Evolutionary conservation across 352 stramenopile genomes (phyloP).

Genomic region (Phytophthora idaei): DNA sequence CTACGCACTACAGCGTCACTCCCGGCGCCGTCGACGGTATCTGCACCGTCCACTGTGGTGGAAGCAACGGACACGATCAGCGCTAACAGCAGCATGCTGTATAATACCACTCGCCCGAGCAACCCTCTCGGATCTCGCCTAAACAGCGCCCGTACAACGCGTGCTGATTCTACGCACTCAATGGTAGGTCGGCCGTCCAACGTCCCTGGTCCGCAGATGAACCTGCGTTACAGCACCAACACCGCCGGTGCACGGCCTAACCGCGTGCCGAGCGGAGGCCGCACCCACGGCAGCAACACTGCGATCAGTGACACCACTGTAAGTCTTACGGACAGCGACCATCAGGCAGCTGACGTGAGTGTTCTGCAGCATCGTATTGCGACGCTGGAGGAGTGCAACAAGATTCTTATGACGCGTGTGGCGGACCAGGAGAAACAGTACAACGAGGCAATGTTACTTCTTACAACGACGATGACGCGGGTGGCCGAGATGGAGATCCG

Average conservation of each 20-base stretch:
- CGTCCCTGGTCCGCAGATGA: constrained; percentile 49
- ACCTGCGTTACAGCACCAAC: constrained; percentile 57
- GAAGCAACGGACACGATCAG: constrained; percentile 40
- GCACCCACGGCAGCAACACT: constrained; percentile 42
- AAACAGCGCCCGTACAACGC: constrained; percentile 32
- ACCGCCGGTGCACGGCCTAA: constrained; percentile 32
- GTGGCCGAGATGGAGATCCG: constrained; percentile 85
- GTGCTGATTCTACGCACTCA: constrained; percentile 59
- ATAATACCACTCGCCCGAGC: constrained; percentile 26
- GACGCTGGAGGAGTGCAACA: constrained; percentile 78
- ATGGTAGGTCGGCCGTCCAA: constrained; percentile 51
- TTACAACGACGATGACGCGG: constrained; percentile 87
- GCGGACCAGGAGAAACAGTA: constrained; percentile 86
- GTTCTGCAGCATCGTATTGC: constrained; percentile 60
- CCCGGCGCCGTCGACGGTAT: constrained; percentile 31
- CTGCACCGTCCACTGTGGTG: constrained; percentile 26
- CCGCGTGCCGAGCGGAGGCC: constrained; percentile 23
- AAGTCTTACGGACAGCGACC: constrained; percentile 57
- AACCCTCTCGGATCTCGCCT: constrained; percentile 29
- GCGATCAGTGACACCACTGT: constrained; percentile 57
- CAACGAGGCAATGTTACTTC: constrained; percentile 84
- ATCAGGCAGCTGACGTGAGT: constrained; percentile 46
- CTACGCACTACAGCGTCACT: constrained; percentile 21
- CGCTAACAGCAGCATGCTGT: constrained; percentile 33
- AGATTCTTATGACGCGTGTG: constrained; percentile 67